Base-by-base conservation (phyloP, 768 basidiomycete genomes). In the Rhizopogon rudus region DNA sequence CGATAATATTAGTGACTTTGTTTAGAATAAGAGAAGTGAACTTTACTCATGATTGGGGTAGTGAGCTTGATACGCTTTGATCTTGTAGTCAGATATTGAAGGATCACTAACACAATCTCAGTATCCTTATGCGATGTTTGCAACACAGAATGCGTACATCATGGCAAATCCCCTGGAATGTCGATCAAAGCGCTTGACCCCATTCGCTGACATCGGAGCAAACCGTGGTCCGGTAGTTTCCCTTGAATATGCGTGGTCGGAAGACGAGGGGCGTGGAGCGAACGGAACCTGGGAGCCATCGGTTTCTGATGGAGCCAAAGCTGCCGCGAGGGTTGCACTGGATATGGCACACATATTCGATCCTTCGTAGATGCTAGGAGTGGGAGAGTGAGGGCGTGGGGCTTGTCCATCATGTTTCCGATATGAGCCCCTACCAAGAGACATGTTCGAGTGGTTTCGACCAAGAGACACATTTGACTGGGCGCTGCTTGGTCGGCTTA, bases 181-280 rank as follows among this genome's bases (percentile, higher is more conserved):
- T 42, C 59, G 53, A 57, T 60, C 59, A 42, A 57, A 60, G 14
- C 59, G 56, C 33, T 53, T 60, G 17, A 60, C 57, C 39, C 56
- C 59, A 49, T 58, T 57, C 16, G 59, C 56, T 37, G 59, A 54
- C 59, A 60, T 60, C 10, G 59, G 59, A 22, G 44, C 54, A 42
- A 54, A 54, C 41, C 56, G 59, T 33, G 59, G 59, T 33, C 56
- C 59, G 51, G 33, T 12, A 31, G 46, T 31, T 16, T 49, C 44
- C 22, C 35, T 49, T 16, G 48, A 49, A 49, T 35, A 14, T 5
- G 20, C 37, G 8, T 49, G 48, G 14, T 35, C 5, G 14, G 48
- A 49, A 37, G 48, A 49, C 39, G 48, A 37, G 39, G 35, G 5
- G 14, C 48, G 48, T 9, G 22, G 48, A 49, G 20, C 48, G 16